Conservation (phyloP, 169 alveolate genomes). For the Cryptosporidium tyzzeri region DNA sequence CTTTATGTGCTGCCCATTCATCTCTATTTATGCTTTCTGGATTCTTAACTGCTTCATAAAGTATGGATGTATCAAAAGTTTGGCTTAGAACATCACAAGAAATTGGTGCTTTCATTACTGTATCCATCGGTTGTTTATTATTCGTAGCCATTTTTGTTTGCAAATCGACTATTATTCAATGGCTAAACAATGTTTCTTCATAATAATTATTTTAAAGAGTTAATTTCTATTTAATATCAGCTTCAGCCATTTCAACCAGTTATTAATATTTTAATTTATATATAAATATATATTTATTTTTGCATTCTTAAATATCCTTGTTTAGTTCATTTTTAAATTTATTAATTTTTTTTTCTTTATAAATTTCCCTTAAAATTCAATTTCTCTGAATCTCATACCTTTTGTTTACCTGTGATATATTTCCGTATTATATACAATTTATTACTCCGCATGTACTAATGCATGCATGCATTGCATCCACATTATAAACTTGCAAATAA, state of each 20-base stretch:
- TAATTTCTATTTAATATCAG: not conserved
- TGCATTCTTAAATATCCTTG: not conserved
- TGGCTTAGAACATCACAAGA: conserved; percentile 32
- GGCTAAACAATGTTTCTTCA: not conserved
- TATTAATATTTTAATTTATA: too few relatives aligned
- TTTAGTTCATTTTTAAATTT: not conserved
- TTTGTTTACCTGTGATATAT: not conserved
- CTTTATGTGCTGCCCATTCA: conserved; percentile 74
- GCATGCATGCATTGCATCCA: conserved; percentile 34
- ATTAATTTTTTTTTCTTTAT: too few relatives aligned
- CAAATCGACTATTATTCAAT: too few relatives aligned
- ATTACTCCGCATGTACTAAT: not conserved
- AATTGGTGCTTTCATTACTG: conserved; percentile 63
- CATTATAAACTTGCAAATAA: not conserved
- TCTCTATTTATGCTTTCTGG: conserved; percentile 35
- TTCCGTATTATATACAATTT: not conserved
- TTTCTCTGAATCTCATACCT: not conserved
- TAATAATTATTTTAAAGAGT: too few relatives aligned
- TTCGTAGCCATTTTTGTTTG: not conserved
- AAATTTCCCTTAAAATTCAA: not conserved
- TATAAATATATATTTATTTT: too few relatives aligned
- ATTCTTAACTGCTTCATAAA: conserved; percentile 40
- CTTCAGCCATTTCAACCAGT: not conserved
- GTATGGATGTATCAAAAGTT: conserved; percentile 47
- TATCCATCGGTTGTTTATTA: not conserved